A percentile compares a stretch with the other conserved stretches of the same genome.
Conservation (phyloP, 768 basidiomycete species). For the Termitomyces sp. region DNA sequence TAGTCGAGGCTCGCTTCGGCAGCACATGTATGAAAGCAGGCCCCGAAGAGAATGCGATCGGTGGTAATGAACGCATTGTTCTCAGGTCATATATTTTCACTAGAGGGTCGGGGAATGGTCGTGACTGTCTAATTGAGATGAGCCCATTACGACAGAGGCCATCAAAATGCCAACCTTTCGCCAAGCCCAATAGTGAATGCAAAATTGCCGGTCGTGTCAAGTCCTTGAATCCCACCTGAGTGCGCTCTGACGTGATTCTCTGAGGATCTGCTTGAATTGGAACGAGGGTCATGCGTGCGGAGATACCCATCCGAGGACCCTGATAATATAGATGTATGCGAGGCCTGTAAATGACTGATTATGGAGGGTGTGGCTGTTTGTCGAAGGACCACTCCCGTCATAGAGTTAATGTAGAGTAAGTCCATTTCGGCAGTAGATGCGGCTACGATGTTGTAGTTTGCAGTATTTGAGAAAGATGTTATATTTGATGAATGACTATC, state of each 20-base stretch:
- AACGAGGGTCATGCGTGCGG: conserved; percentile 67
- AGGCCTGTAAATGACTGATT: conserved; percentile 60
- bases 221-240: conserved; percentile 72
- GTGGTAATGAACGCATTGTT: conserved; percentile 74
- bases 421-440: conserved; percentile 56
- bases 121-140: conserved; percentile 57
- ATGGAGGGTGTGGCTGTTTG: conserved; percentile 51
- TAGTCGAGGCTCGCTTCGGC: conserved; percentile 67
- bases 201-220: conserved; percentile 74
- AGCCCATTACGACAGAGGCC: not conserved
- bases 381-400: conserved; percentile 61
- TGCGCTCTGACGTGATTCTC: conserved; percentile 73
- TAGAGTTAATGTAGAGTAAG: conserved; percentile 65
- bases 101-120: conserved; percentile 84
- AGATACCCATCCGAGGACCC: conserved; percentile 73
- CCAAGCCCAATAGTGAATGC: conserved; percentile 86
- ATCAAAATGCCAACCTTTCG: conserved; percentile 51
- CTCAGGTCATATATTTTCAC: conserved; percentile 93
- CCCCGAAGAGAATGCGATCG: conserved; percentile 81
- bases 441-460: conserved; percentile 50
- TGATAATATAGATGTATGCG: conserved; percentile 58
- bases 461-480: conserved; percentile 41
- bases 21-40: conserved; percentile 82
- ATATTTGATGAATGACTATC: conserved; percentile 19
- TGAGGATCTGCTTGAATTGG: conserved; percentile 42